Evolutionary conservation across 257 asterid genomes (phyloP), one percentile per base, ranked within the genome.

Genomic region (Plantago elongata): DNA sequence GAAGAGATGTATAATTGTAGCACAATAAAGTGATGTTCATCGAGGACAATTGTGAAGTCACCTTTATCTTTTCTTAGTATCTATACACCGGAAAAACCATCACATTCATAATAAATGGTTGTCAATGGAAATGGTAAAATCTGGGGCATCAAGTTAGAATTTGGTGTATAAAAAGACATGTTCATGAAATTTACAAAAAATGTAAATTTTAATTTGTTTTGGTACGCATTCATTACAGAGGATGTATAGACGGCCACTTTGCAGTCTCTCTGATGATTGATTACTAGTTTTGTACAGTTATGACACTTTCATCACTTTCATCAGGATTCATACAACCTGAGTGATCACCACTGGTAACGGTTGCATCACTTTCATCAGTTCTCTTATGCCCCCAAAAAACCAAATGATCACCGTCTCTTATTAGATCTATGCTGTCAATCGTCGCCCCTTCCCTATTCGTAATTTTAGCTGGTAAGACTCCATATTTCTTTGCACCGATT

Each of bases 341-440:
- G 40, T 3, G 40, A 34, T 34, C 40, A 34, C 3, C 40, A 7
- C 4, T 34, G 4, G 40, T 34, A 6, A 34, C 27, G 40, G 40
- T 34, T 7, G 40, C 40, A 34, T 34, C 40, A 34, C 40, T 34
- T 34, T 22, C 59, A 57, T 57, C 62, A 38, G 47, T 57, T 57
- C 13, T 38, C 12, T 8, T 64, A 60, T 70, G 77, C 9, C 85
- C 71, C 40, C 10, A 73, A 61, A 90, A 79, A 66, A 79, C 75
- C 75, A 90, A 58, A 66, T 76, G 82, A 69, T 90, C 95, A 0
- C 89, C 91, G 37, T 90, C 95, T 73, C 97, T 77, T 43, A 90
- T 81, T 65, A 87, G 68, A 71, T 75, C 88, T 9, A 90, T 75
- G 45, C 73, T 83, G 8, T 90, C 94, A 22, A 90, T 64, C 11